These are phyloP conservation scores for Aureobasidium leucospermi DNA, from an alignment of 2,329 filamentous ascomycete species.

Conservation along the genomic window DNA sequence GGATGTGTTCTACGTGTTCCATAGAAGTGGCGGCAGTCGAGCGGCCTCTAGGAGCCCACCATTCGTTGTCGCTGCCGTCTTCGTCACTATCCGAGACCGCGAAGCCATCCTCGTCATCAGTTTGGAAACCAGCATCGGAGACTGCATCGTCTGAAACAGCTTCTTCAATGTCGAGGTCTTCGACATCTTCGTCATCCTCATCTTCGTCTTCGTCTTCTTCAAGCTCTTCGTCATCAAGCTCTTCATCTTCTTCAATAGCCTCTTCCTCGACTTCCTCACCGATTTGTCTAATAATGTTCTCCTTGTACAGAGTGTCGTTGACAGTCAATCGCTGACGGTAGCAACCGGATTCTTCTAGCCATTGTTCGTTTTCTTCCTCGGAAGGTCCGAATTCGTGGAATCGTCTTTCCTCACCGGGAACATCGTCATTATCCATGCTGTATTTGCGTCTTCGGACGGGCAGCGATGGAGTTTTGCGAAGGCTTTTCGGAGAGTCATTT, in stretches of 20 bases:
- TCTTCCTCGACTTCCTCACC: conserved; percentile 90
- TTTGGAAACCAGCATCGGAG: conserved; percentile 66
- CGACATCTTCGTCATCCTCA: conserved; percentile 24
- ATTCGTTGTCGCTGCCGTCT: conserved; percentile 58
- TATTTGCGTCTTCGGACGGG: conserved; percentile 28
- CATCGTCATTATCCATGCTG: conserved; percentile 33
- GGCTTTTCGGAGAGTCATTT: conserved; percentile 39
- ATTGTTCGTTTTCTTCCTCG: conserved; percentile 75
- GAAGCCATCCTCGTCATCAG: conserved; percentile 68
- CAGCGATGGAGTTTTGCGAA: conserved; percentile 31
- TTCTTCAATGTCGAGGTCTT: conserved; percentile 38
- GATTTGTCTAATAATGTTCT: conserved; percentile 77
- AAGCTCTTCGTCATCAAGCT: conserved; percentile 55
- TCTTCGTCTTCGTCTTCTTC: conserved; percentile 25
- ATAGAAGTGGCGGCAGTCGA: conserved; percentile 48
- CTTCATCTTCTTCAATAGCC: conserved; percentile 60
- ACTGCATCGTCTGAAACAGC: conserved; percentile 32
- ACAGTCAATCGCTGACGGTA: conserved; percentile 71
- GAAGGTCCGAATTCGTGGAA: conserved; percentile 94
- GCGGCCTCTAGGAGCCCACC: conserved; percentile 55
- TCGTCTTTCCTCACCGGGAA: conserved; percentile 47
- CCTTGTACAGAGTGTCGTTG: conserved; percentile 80
- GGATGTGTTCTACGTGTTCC: conserved; percentile 44
- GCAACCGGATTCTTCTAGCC: conserved; percentile 67
- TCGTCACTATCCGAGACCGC: conserved; percentile 62